Base-by-base conservation (phyloP, 1,139 yeast genomes). In the Taphrina sp. region DNA sequence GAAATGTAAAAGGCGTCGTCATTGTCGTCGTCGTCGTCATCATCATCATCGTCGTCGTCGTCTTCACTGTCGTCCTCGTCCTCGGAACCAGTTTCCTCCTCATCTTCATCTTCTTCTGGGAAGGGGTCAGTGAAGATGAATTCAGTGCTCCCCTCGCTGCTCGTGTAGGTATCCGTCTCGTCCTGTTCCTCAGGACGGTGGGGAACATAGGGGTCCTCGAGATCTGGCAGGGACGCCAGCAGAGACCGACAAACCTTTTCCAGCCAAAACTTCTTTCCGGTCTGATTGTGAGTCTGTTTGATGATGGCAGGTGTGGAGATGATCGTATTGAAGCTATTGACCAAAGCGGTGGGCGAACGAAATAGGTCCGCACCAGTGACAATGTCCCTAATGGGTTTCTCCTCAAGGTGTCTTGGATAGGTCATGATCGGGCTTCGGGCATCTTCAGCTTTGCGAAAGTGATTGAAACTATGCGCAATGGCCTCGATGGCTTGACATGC, bases 41-140 rank as follows among this genome's bases (percentile, higher is more conserved):
- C 42, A 16, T 36, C 49, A 24, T 42, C 55, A 3, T 46, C 53
- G 23, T 23, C 42, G 20, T 39, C 20, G 17, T 36, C 44, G 26
- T 29, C 35, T 16, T 26, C 35, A 44, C 26, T 38, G 16, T 8
- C 12, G 19, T 10, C 19, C 7, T 33, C 38, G 12, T 19, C 47
- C 12, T 28, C 23, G 12, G 7, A 12, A 16, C 26, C 45, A 26
- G 17, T 7, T 8, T 41, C 45, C 22, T 16, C 45, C 4, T 3
- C 17, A n/a, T 26, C 47, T 12, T 8, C 10, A 26, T 14, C 19
- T 8, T 16, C 23, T 5, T 42, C 46, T 12, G 23, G 14, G 10
- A 22, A 16, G 16, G 33, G 16, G 12, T 26, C 46, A 4, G 34
- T 19, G 5, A 29, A 35, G 8, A 42, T 29, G n/a, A n/a, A n/a